Base-by-base conservation (phyloP, 1,139 yeast genomes). In the Debaryomyces fabryi region DNA sequence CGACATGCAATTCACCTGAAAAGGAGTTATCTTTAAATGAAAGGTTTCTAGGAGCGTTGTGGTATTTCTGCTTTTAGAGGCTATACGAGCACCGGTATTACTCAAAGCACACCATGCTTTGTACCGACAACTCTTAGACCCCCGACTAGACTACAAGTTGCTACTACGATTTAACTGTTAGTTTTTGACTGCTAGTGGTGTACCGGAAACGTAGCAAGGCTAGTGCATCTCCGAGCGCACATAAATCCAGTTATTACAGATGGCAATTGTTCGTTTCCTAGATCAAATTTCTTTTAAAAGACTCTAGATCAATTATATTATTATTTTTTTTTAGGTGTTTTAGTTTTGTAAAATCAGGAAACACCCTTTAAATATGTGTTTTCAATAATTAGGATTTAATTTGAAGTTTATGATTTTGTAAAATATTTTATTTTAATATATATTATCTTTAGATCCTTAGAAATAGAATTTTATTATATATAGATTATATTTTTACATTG, bases 331-430 rank as follows among this genome's bases (percentile, higher is more conserved):
- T 42, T 12, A 43, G 46, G 39, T 36, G 43, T 40, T 40, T 40
- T 40, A 40, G 43, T 43, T 43, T 43, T 36, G 30, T 21, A 36
- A 44, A 45, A 45, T 45, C 48, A 45, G 48, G 48, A 45, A 44
- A 44, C 46, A 43, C 48, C 48, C 48, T 45, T 36, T 12, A 24
- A 27, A 45, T 39, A 45, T 41, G 48, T 38, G 48, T 38, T 45
- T 45, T 45, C 39, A 27, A 45, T 15, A 36, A 35, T 33, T 37
- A 40, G 37, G 42, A 29, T 21, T 35, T 20, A 30, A 35, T 41
- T 45, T 33, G 43, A n/a, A 41, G 35, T 24, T 41, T 15, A 45
- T 41, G 41, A 37, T 39, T 39, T 44, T 23, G 24, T 25, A 29
- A 44, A 36, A 16, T 39, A 34, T 24, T 40, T 34, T 25, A 34